Evolutionary conservation across 805 yeast genomes (phyloP).

Genomic region (Scheffersomyces ergatensis): DNA sequence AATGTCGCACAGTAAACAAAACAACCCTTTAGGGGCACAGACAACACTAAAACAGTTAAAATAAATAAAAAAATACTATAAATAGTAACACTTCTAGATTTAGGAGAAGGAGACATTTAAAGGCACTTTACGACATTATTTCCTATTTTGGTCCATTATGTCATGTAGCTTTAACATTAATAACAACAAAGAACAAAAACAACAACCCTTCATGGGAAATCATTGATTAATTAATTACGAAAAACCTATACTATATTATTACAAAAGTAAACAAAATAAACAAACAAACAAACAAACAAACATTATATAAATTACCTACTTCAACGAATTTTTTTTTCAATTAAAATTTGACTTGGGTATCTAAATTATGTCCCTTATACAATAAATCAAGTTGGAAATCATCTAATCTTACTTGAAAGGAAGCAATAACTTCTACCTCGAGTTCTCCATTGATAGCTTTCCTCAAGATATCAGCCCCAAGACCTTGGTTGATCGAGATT

Average conservation of each 20-base stretch:
- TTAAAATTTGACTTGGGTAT: conserved; percentile 37
- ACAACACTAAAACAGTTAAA: no score
- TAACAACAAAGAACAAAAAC: no score
- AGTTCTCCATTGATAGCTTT: conserved; percentile 52
- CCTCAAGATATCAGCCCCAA: conserved; percentile 48
- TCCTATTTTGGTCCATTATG: no score
- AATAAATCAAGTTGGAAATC: conserved; percentile 38
- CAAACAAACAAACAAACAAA: no score
- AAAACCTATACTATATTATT: no score
- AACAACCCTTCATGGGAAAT: no score
- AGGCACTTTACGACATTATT: no score
- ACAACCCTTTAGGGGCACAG: neutral
- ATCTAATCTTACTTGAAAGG: conserved; percentile 38
- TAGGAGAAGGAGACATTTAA: neutral
- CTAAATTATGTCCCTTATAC: conserved; percentile 45
- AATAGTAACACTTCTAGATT: neutral
- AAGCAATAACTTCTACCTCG: conserved; percentile 44
- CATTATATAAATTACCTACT: neutral
- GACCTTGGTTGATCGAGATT: conserved; percentile 42
- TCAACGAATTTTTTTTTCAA: no score
- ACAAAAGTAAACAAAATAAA: no score
- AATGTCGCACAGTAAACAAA: neutral
- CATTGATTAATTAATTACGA: no score
- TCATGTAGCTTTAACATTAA: no score
- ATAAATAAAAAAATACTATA: neutral